These are phyloP conservation scores for Pythium aristosporum DNA, from an alignment of 352 stramenopile genomes.

Conservation along the genomic window DNA sequence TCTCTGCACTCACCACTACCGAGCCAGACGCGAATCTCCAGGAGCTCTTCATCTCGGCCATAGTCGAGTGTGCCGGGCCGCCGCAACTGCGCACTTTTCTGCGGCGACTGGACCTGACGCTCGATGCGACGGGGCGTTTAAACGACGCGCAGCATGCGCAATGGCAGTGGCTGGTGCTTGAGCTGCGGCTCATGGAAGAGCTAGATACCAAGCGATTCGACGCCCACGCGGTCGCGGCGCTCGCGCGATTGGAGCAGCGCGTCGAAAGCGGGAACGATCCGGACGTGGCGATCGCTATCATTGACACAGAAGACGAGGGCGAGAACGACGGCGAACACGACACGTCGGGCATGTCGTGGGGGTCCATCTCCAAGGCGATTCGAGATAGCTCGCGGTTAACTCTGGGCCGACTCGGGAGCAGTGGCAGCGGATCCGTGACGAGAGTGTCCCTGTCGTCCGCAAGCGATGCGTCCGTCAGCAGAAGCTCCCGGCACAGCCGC, in stretches of 20 bases:
- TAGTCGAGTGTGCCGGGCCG: conserved; percentile 3
- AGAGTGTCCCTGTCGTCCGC: background rate
- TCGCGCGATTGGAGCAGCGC: conserved; percentile 8
- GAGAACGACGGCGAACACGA: background rate
- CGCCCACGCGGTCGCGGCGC: background rate
- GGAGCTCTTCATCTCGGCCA: conserved; percentile 8
- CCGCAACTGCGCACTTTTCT: conserved; percentile 4
- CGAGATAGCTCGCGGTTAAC: conserved; percentile 6
- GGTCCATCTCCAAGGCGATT: background rate
- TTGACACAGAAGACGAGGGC: background rate
- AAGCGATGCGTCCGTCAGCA: background rate
- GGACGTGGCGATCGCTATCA: background rate
- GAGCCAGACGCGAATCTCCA: background rate
- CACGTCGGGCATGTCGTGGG: background rate
- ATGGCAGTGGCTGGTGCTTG: conserved; percentile 17
- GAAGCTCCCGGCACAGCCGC: background rate
- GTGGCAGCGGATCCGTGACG: background rate
- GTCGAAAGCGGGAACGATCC: conserved; percentile 1
- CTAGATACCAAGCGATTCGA: conserved; percentile 15
- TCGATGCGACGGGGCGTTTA: background rate
- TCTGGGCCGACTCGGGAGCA: conserved; percentile 7
- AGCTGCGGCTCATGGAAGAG: conserved; percentile 20
- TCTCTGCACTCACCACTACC: background rate
- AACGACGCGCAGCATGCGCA: background rate
- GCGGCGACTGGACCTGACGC: background rate